Percentiles rank a stretch among this genome's conserved stretches.
Evolutionary conservation across 495 filamentous ascomycete species (phyloP).

Genomic region (Ramalina peruviana): DNA sequence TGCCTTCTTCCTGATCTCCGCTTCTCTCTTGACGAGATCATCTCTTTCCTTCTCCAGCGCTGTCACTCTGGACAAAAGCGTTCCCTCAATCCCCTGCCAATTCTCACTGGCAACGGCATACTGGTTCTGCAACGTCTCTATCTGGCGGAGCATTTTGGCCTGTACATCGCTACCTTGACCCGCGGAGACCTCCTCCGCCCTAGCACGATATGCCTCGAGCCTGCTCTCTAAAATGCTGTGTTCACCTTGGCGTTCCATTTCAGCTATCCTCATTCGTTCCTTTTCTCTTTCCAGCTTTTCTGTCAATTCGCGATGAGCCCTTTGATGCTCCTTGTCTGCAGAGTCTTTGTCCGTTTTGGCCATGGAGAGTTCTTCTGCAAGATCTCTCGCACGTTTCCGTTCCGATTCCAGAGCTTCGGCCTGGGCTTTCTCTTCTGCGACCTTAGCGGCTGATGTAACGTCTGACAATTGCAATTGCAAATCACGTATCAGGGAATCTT

Average conservation of each 20-base stretch:
- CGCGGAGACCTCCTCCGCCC: constrained; percentile 82
- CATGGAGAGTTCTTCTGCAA: constrained; percentile 61
- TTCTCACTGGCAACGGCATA: constrained; percentile 91
- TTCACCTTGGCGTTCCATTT: constrained; percentile 73
- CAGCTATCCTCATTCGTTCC: constrained; percentile 53
- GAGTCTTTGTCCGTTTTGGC: constrained; percentile 65
- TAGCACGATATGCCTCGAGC: constrained; percentile 70
- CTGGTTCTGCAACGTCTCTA: constrained; percentile 92
- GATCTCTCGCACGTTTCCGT: constrained; percentile 45
- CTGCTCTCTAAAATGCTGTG: constrained; percentile 72
- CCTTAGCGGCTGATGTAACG: constrained; percentile 48
- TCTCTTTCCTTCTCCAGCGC: constrained; percentile 81
- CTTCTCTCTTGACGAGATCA: constrained; percentile 68
- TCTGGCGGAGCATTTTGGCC: constrained; percentile 79
- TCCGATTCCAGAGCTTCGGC: constrained; percentile 60
- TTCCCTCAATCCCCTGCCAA: constrained; percentile 90
- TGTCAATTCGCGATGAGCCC: constrained; percentile 53
- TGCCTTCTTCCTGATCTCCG: constrained; percentile 71
- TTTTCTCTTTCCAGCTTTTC: constrained; percentile 61
- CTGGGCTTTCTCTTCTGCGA: constrained; percentile 50
- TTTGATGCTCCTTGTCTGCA: constrained; percentile 50
- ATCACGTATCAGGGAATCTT: constrained; percentile 50
- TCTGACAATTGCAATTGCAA: constrained; percentile 59
- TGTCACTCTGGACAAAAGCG: constrained; percentile 56
- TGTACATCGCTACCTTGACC: constrained; percentile 70